Base-by-base conservation (phyloP, 139 green algal species). In the Ettlia oleoabundans region DNA sequence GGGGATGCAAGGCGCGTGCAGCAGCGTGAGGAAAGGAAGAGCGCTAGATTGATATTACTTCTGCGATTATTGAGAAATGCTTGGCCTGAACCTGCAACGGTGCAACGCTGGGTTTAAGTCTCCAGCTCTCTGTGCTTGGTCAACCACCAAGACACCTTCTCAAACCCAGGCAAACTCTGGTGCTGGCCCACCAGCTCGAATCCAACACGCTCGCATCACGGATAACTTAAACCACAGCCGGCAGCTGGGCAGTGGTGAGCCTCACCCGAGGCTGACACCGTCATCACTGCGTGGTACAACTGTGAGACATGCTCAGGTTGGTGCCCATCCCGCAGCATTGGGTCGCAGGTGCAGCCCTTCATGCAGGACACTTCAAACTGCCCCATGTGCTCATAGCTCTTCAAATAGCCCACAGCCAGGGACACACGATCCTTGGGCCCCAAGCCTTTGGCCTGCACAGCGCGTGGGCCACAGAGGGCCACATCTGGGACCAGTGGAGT, bases 331-430 rank as follows among this genome's bases (percentile, higher is more conserved):
- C 32, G 7, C 64, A 24, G 9, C 33, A 42, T 9, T 4, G 64
- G 64, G 9, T 71, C 64, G 64, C 64, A 71, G 8, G 55, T 32
- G 55, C 55, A 65, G 18, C 55, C 55, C 18, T 22, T n/a, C 55
- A 32, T 22, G 21, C 55, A 71, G n/a, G 19, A 5, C 15, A 19
- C 64, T 10, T 42, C 32, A 41, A 71, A 47, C 64, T 18, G 4
- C 9, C 64, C 64, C 64, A 71, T 71, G 64, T 71, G 64, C 30
- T 71, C 9, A 30, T 71, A 71, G 33, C 32, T 47, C 19, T 71
- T 71, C 18, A 71, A 22, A n/a, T 32, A 65, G 21, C 18, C 55
- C 28, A 65, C 55, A 32, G 55, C 55, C 21, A 65, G 9, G 5
- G 55, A 65, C 15, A 65, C 55, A 15, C 5, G 15, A 15, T 15